phyloP scores from a whole-genome alignment of 768 basidiomycete genomes.

The Boletus rubescentipes region DNA sequence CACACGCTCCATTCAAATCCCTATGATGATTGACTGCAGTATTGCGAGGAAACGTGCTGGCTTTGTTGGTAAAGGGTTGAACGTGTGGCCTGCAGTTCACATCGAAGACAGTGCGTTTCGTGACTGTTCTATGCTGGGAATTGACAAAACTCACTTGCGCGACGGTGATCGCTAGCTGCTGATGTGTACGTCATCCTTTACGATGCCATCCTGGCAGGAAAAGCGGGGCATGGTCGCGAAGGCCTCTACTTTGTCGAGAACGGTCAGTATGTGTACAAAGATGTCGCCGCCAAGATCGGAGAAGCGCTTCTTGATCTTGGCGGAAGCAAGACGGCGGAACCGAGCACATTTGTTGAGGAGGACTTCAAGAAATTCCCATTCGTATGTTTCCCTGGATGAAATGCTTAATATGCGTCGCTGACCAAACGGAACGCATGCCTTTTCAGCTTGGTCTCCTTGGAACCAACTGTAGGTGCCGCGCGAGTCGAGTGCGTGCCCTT shows the following conservation, averaged over 20 bases:
- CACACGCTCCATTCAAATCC: slow-evolving; percentile 56
- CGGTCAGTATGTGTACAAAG: slow-evolving; percentile 47
- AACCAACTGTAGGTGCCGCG: slow-evolving; percentile 20
- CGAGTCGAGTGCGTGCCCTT: slow-evolving; percentile 20
- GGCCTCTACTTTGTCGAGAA: slow-evolving; percentile 57
- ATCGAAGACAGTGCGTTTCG: slow-evolving; percentile 41
- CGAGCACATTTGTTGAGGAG: slow-evolving; percentile 41
- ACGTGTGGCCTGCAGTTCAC: slow-evolving; percentile 61
- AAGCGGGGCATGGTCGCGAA: slow-evolving; percentile 33
- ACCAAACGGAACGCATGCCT: background rate
- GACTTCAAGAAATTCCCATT: slow-evolving; percentile 9
- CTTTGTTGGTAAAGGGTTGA: slow-evolving; percentile 57
- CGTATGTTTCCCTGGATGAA: slow-evolving; percentile 2
- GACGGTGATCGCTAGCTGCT: slow-evolving; percentile 15
- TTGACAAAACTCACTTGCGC: background rate
- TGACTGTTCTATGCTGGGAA: background rate
- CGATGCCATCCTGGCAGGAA: slow-evolving; percentile 33
- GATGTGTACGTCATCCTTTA: slow-evolving; percentile 47
- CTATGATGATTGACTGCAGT: slow-evolving; percentile 42
- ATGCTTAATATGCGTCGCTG: background rate
- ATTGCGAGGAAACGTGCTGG: slow-evolving; percentile 54
- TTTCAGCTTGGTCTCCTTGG: slow-evolving; percentile 20
- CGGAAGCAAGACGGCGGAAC: slow-evolving; percentile 24
- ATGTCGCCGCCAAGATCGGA: slow-evolving; percentile 44
- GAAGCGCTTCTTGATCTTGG: slow-evolving; percentile 26